Conservation (phyloP, 331 rosid genomes). For the Malus hybrid region DNA sequence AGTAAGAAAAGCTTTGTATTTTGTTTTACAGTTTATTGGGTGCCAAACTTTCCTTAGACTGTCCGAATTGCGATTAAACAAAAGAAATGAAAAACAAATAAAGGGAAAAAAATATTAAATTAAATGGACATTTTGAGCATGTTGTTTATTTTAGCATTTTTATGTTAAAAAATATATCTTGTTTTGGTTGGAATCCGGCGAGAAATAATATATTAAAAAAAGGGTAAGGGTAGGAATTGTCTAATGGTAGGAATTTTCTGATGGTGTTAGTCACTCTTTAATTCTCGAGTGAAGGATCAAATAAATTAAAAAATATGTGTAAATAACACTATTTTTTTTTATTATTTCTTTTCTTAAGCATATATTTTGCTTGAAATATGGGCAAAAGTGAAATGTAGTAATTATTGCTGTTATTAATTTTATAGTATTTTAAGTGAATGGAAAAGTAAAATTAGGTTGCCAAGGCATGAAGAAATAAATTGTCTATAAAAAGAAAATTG, state of each 20-base stretch:
- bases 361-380: constrained; percentile 38
- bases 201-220: constrained; percentile 30
- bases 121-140: constrained; percentile 29
- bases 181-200: constrained; percentile 58
- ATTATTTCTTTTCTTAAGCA: constrained; percentile 16
- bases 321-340: constrained; percentile 17
- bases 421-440: constrained; percentile 52
- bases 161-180: constrained; percentile 30
- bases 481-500: constrained; percentile 23
- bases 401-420: constrained; percentile 32
- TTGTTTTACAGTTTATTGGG: constrained; percentile 67
- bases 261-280: too few relatives aligned
- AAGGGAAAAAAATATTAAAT: constrained; percentile 18
- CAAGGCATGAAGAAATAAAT: constrained; percentile 75
- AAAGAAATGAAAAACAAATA: constrained; percentile 28
- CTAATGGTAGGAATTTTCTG: too few relatives aligned
- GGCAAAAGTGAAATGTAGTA: constrained; percentile 36
- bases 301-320: too few relatives aligned
- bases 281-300: too few relatives aligned
- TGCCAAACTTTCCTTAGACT: constrained; percentile 62
- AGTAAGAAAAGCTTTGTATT: constrained; percentile 52
- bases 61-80: constrained; percentile 68
- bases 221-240: constrained; percentile 35
- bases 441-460: constrained; percentile 83
- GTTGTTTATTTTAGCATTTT: constrained; percentile 26